Percentiles rank a stretch among this genome's conserved stretches.
phyloP scores from a whole-genome alignment of 805 yeast species.

The Hagleromyces aurorensis region DNA sequence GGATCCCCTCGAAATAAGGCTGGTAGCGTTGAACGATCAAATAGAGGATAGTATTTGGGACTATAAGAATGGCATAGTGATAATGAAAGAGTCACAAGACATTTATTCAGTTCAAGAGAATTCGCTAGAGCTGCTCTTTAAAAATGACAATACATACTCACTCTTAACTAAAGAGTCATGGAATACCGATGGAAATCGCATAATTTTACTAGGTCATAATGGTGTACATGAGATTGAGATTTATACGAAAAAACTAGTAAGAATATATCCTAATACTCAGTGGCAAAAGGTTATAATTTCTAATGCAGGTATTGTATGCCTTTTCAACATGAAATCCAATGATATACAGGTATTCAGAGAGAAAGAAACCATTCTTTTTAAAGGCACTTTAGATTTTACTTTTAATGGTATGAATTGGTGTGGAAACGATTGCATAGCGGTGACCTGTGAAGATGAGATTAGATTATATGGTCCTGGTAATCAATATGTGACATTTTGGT shows the following conservation, averaged over 20 bases:
- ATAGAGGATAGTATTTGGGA: slow-evolving; percentile 27
- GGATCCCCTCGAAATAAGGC: slow-evolving; percentile 16
- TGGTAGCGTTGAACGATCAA: slow-evolving; percentile 7
- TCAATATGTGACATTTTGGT: slow-evolving; percentile 41
- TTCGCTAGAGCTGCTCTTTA: slow-evolving; percentile 10
- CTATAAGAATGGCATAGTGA: slow-evolving; percentile 16
- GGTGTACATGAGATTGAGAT: slow-evolving; percentile 14
- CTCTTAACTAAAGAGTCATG: slow-evolving; percentile 27
- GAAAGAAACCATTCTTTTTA: slow-evolving; percentile 19
- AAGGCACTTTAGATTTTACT: slow-evolving; percentile 18
- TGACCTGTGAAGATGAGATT: slow-evolving; percentile 52
- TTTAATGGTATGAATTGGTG: slow-evolving; percentile 68
- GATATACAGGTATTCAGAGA: slow-evolving; percentile 43
- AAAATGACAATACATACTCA: slow-evolving; percentile 16
- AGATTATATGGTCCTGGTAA: slow-evolving; percentile 64
- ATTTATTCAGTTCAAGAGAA: slow-evolving; percentile 11
- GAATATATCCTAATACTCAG: slow-evolving; percentile 11
- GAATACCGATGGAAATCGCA: slow-evolving; percentile 15
- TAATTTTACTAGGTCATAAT: slow-evolving; percentile 21
- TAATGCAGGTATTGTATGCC: slow-evolving; percentile 37
- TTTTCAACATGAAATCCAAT: slow-evolving; percentile 35
- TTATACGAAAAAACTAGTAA: slow-evolving; percentile 2
- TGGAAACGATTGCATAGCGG: slow-evolving; percentile 70
- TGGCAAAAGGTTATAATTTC: slow-evolving; percentile 27
- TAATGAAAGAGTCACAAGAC: slow-evolving; percentile 19